Evolutionary conservation across 805 yeast genomes (phyloP).

Genomic region (Lipomyces anomalus): DNA sequence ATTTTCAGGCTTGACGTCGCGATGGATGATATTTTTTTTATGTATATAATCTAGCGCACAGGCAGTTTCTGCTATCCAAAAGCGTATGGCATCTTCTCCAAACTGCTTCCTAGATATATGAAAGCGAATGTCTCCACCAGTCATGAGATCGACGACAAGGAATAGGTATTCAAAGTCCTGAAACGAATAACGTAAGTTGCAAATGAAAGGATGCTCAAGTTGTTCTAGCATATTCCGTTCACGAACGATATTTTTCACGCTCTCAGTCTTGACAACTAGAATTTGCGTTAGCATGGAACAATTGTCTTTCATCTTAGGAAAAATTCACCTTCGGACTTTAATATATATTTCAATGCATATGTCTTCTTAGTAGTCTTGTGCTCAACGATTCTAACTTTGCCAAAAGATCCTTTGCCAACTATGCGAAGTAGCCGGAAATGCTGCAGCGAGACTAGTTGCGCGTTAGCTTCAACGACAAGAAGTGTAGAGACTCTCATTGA

Average conservation of each 20-base stretch:
- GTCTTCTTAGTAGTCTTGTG: conserved; percentile 16
- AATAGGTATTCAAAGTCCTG: conserved; percentile 27
- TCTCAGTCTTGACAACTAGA: conserved; percentile 15
- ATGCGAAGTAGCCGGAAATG: conserved; percentile 44
- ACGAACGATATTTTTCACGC: conserved; percentile 22
- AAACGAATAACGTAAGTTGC: conserved; percentile 30
- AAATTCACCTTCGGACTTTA: conserved; percentile 22
- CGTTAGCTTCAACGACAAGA: too few species aligned
- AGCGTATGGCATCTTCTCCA: conserved; percentile 27
- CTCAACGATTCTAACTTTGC: conserved; percentile 57
- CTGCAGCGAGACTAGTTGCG: conserved; percentile 19
- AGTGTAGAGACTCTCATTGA: too few species aligned
- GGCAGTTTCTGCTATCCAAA: conserved; percentile 30
- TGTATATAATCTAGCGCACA: conserved; percentile 29
- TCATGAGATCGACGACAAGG: conserved; percentile 28
- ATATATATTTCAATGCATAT: conserved; percentile 30
- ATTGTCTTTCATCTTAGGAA: too few species aligned
- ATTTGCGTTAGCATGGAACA: background rate
- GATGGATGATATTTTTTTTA: conserved; percentile 14
- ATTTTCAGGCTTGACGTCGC: conserved; percentile 29
- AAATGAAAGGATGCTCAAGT: conserved; percentile 28
- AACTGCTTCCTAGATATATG: conserved; percentile 25
- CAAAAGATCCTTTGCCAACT: conserved; percentile 80
- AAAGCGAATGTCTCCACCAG: conserved; percentile 32
- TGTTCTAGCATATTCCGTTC: conserved; percentile 28